Evolutionary conservation across 306 rosid species (phyloP).

Genomic region (Vigna trinervia): DNA sequence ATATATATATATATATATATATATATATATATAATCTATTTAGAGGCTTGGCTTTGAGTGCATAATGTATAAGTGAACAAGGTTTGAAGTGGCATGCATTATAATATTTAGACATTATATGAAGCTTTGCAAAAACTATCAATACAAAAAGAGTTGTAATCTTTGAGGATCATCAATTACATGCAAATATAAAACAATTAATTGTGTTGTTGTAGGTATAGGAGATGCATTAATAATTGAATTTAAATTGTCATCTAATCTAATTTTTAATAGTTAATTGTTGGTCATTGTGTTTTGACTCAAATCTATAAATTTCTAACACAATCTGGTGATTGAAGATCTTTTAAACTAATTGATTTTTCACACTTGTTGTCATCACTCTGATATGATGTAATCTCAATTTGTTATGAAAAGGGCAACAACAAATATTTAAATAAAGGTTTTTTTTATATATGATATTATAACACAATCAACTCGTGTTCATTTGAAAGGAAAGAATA

Average conservation of each 20-base stretch:
- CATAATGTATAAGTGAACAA: background rate
- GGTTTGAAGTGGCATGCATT: slow-evolving; percentile 32
- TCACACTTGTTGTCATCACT: background rate
- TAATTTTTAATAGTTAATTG: background rate
- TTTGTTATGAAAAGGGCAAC: background rate
- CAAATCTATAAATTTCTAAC: background rate
- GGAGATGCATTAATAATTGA: slow-evolving; percentile 26
- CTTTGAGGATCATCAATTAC: background rate
- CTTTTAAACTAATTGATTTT: background rate
- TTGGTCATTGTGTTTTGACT: background rate
- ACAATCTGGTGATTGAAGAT: background rate
- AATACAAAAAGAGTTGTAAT: slow-evolving; percentile 20
- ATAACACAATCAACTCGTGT: background rate
- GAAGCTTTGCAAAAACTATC: background rate
- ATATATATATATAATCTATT: background rate
- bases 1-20: too few species aligned
- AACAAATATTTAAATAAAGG: too few species aligned
- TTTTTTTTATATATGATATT: background rate
- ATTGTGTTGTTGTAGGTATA: background rate
- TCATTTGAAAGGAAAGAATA: background rate
- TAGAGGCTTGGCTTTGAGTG: slow-evolving; percentile 1
- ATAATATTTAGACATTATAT: slow-evolving; percentile 26
- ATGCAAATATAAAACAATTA: slow-evolving; percentile 1
- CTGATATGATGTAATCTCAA: background rate
- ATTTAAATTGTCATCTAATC: background rate